Evolutionary conservation across 2,329 filamentous ascomycete genomes (phyloP), one percentile per base, ranked within the genome.

Genomic region (Colletotrichum cereale): DNA sequence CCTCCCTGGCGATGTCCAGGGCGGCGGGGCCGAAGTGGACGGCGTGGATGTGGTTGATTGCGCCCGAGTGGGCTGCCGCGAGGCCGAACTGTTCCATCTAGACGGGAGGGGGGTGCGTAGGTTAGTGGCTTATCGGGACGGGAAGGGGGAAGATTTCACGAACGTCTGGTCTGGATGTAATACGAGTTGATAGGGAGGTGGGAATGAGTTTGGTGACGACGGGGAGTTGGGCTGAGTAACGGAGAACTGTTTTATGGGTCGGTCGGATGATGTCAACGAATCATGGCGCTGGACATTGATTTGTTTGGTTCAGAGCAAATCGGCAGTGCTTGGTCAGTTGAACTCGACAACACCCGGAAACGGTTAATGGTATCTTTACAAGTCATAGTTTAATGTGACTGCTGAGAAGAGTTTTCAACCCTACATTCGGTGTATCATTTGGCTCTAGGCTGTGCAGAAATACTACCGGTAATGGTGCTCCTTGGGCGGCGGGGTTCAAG

Each of bases 71-170:
- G 36, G 60, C 47, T n/a, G 69, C 10, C 0, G 66, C 48, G 26
- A 72, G 44, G 14, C 58, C 69, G 29, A 72, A 72, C 10, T 72
- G 65, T 24, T 72, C 69, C 69, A 72, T 72, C 69, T 71, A 2
- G 6, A 1, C 1, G 10, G 5, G 5, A 8, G 6, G 4, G 12
- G 14, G 18, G 40, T 14, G 1, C 18, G 18, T 2, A 21, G 42
- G 18, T 42, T 42, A 42, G 40, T 42, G 7, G 2, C 3, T 26
- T 29, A 3, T 8, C 18, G 40, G 11, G 11, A 40, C 11, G 56
- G 16, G 38, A n/a, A 7, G 7, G 18, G 2, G 14, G 16, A 18
- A 24, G 16, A n/a, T n/a, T 0, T 5, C 7, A 66, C 47, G 3
- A 24, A 61, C 67, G 7, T 26, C 52, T 57, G 6, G 21, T 3